Evolutionary conservation across 305 asterid genomes (phyloP).

Genomic region (Fraxinus albicans): DNA sequence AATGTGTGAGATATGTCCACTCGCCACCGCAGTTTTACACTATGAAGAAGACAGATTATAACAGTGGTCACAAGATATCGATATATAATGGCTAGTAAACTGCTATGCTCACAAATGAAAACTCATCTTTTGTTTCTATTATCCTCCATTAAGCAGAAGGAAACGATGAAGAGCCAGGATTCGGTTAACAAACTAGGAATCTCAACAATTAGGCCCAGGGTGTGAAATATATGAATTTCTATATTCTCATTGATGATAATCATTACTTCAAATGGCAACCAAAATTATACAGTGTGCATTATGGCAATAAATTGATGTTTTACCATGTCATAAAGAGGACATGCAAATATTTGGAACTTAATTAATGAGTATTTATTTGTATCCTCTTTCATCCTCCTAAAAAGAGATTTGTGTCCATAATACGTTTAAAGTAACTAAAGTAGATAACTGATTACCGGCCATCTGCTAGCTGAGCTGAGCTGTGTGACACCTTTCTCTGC

Average conservation of each 20-base stretch:
- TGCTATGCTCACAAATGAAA: not conserved
- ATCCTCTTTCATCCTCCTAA: not conserved
- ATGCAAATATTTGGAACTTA: not conserved
- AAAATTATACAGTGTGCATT: not conserved
- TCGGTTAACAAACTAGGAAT: not conserved
- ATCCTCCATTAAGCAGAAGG: not conserved
- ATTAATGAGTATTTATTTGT: not conserved
- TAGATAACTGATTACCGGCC: conserved; percentile 69
- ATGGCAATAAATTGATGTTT: not conserved
- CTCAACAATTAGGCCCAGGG: not conserved
- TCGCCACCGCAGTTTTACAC: not conserved
- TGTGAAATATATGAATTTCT: not conserved
- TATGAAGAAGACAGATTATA: not conserved
- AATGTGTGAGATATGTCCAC: not conserved
- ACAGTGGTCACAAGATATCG: not conserved
- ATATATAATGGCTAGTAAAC: not conserved
- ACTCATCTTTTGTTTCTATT: not conserved
- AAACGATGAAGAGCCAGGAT: not conserved
- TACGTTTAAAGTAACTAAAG: not conserved
- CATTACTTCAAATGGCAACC: not conserved
- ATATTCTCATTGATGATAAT: not conserved
- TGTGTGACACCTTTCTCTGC: conserved; percentile 83
- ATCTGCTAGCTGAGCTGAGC: conserved; percentile 91
- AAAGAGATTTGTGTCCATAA: not conserved
- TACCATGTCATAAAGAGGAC: not conserved